A percentile compares a stretch with the other conserved stretches of the same genome.
phyloP scores from a whole-genome alignment of 2,329 filamentous ascomycete genomes.

The Colletotrichum sp. region DNA sequence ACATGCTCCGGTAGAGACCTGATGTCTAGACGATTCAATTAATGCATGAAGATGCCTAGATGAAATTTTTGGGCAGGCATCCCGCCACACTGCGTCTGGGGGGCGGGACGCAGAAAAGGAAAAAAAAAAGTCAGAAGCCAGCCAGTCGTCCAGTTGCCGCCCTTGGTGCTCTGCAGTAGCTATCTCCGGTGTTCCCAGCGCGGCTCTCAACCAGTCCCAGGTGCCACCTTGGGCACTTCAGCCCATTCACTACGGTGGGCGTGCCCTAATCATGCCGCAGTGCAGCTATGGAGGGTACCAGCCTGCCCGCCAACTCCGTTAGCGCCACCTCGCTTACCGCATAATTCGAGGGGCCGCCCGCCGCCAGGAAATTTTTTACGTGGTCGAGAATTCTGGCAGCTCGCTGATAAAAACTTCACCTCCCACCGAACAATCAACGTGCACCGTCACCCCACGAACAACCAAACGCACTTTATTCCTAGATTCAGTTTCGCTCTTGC shows the following conservation, averaged over 20 bases:
- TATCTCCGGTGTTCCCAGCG: conserved; percentile 5
- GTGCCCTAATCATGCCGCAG: conserved; percentile 18
- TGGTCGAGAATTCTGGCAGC: conserved; percentile 22
- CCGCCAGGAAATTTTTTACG: conserved; percentile 41
- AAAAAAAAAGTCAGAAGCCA: conserved; percentile 2
- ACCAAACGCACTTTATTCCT: conserved; percentile 36
- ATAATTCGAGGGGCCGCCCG: conserved; percentile 22
- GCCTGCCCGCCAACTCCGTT: conserved; percentile 7
- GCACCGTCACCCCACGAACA: conserved; percentile 30
- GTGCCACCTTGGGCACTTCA: background rate
- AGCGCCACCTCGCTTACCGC: conserved; percentile 21
- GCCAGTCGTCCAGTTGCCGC: background rate
- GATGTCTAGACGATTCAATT: conserved; percentile 2
- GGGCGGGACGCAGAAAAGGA: background rate
- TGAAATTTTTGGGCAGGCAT: conserved; percentile 9
- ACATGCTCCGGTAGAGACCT: conserved; percentile 7
- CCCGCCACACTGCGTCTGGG: background rate
- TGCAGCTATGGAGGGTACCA: background rate
- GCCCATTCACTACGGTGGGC: conserved; percentile 2
- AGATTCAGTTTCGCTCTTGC: conserved; percentile 47
- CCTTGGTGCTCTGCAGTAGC: background rate
- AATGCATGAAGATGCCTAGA: conserved; percentile 20
- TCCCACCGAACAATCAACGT: conserved; percentile 28
- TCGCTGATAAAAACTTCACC: conserved; percentile 24
- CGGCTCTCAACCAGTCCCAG: background rate